Evolutionary conservation across 495 filamentous ascomycete species (phyloP).

Genomic region (Penicillium canescens): DNA sequence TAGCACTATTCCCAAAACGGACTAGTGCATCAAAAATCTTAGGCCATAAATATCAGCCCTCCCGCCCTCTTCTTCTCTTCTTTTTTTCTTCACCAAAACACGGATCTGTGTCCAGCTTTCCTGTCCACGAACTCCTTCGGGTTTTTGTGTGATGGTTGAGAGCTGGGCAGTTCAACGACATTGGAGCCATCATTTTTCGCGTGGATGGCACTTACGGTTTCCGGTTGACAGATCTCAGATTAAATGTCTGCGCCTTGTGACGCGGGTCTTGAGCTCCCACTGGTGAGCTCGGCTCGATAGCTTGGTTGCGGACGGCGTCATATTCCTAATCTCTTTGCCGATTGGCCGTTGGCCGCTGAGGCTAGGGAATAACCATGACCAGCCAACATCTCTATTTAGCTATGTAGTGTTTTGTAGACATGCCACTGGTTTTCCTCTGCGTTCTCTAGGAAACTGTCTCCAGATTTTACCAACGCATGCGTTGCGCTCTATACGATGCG

Average conservation of each 20-base stretch:
- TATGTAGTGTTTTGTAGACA: slow-evolving; percentile 2
- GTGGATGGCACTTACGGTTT: slow-evolving; percentile 73
- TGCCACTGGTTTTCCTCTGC: not conserved
- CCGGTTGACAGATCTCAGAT: slow-evolving; percentile 93
- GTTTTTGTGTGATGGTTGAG: slow-evolving; percentile 67
- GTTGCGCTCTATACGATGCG: not conserved
- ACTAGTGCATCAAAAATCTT: slow-evolving; percentile 24
- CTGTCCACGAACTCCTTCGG: slow-evolving; percentile 50
- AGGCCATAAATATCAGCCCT: slow-evolving; percentile 34
- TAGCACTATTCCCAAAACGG: slow-evolving; percentile 5
- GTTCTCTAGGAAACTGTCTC: not conserved
- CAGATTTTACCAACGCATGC: not conserved
- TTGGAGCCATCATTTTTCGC: slow-evolving; percentile 71
- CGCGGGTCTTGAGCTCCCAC: slow-evolving; percentile 68
- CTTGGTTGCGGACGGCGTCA: slow-evolving; percentile 66
- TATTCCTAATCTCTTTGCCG: slow-evolving; percentile 84
- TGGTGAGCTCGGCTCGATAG: slow-evolving; percentile 67
- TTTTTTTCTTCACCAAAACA: slow-evolving; percentile 51
- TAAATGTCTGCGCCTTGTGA: slow-evolving; percentile 49
- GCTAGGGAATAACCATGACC: slow-evolving; percentile 84
- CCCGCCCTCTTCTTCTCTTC: slow-evolving; percentile 33
- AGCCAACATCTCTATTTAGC: slow-evolving; percentile 58
- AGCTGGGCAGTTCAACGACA: slow-evolving; percentile 79
- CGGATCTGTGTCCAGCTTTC: slow-evolving; percentile 85
- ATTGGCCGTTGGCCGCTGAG: slow-evolving; percentile 79